Conservation (phyloP, 208 protist genomes). For the Trypanosoma melophagium region DNA sequence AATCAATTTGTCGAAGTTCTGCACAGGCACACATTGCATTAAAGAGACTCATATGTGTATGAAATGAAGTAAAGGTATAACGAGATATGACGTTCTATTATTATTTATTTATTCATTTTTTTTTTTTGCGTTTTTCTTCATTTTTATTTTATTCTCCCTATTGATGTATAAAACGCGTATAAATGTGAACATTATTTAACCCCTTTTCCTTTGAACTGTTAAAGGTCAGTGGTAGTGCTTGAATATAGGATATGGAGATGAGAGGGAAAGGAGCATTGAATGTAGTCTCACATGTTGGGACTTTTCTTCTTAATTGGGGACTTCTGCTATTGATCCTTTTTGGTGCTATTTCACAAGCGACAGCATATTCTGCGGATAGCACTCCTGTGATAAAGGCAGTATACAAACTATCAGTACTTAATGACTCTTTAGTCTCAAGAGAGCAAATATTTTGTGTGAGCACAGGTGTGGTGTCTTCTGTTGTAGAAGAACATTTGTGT, state of each 20-base stretch:
- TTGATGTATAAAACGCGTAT: background rate
- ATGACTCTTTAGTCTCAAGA: background rate
- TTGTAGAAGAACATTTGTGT: background rate
- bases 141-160: conserved; percentile 7
- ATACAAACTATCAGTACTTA: background rate
- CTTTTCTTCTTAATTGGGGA: too few relatives aligned
- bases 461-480: background rate
- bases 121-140: conserved; percentile 25
- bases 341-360: too few relatives aligned
- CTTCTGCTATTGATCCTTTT: too few relatives aligned
- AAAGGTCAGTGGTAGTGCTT: too few relatives aligned
- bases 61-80: too few relatives aligned
- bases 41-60: too few relatives aligned
- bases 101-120: conserved; percentile 10
- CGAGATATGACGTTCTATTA: background rate
- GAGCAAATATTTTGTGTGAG: background rate
- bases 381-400: background rate
- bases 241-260: too few relatives aligned
- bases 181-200: conserved; percentile 6
- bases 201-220: too few relatives aligned
- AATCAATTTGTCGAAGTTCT: too few relatives aligned
- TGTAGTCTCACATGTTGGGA: too few relatives aligned
- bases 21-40: background rate
- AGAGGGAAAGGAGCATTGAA: too few relatives aligned
- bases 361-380: too few relatives aligned